Evolutionary conservation across 495 filamentous ascomycete species (phyloP), one percentile per base, ranked within the genome.

Genomic region (Xylaria cubensis): DNA sequence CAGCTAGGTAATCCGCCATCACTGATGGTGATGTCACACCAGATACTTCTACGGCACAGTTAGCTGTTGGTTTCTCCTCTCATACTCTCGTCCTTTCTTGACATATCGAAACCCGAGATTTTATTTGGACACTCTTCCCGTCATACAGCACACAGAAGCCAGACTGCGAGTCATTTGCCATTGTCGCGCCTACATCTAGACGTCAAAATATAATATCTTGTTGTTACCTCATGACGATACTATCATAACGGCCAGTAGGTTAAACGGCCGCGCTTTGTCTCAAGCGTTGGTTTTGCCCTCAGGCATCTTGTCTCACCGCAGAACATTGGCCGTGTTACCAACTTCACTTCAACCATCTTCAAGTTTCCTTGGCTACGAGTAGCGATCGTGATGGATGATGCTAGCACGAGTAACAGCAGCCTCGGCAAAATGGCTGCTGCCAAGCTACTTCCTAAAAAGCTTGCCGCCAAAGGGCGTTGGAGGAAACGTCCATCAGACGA

Each of bases 371-470:
- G 42, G 46, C 77, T 65, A 69, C 69, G 58, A 50, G 72, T 41
- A 58, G 8, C 50, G 29, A 61, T 55, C 74, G 70, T 65, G 48
- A 77, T 77, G 77, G 77, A 79, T 59, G 72, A 64, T 68, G 73
- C 71, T 56, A 64, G 67, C 67, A 73, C 32, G 12, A 55, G 82
- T 76, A 84, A 69, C 53, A 70, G 69, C 53, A 70, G 69, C 64
- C 70, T 72, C 39, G 75, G 81, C 55, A 77, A 76, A 63, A 82
- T 77, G 74, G 79, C 82, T 8, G 79, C 87, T 55, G 82, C 77
- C 44, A 88, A 88, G 79, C 82, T 87, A 39, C 71, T 88, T 46
- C 82, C 84, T 39, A 86, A 83, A 74, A 77, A 79, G 55, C 76
- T 88, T 41, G 75, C 77, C 36, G 76, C 77, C 39, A 86, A 83